Base-by-base conservation (phyloP, 2,329 filamentous ascomycete genomes). In the Fusarium domesticum region DNA sequence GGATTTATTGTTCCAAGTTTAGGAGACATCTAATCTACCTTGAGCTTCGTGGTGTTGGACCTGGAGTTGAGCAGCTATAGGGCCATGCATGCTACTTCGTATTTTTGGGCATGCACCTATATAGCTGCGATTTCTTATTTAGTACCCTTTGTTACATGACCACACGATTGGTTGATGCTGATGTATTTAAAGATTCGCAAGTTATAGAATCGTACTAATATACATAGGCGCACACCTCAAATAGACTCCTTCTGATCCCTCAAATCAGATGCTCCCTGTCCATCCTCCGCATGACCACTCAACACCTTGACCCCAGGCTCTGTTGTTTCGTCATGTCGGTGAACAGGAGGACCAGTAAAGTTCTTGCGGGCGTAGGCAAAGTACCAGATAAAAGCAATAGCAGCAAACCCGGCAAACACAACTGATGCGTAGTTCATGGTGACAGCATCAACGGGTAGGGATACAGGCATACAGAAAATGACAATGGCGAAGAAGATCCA, bases 391-490 rank as follows among this genome's bases (percentile, higher is more conserved):
- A 82, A 63, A 39, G 80, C 83, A 47, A 85, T 78, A 12, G 65
- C 52, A 0, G 74, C 82, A 46, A 85, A 85, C 0, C 76, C 80
- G 4, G 77, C 75, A 64, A 85, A 85, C 6, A 85, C 83, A 6
- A 80, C 81, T 15, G 75, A 80, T 3, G 82, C 81, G 59, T 85
- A 85, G 63, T 85, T 85, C 81, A 85, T 85, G 15, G 67, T 71
- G 11, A 63, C 64, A 4, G 80, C 62, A 10, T 72, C 70, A 3
- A 84, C 80, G 0, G 80, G 77, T 8, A 85, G 62, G 3, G 76
- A 74, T 6, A 80, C 76, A 3, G 82, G 87, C 84, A 91, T 87
- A 62, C 84, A 89, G 70, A 89, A 91, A 35, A 91, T 69, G 43
- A 87, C 76, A 14, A 88, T 76, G 2, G 85, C 78, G 15, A 91